Percentiles rank a stretch among this genome's conserved stretches.
Conservation (phyloP, 306 rosid species). For the Gynostemma pentaphyllum region DNA sequence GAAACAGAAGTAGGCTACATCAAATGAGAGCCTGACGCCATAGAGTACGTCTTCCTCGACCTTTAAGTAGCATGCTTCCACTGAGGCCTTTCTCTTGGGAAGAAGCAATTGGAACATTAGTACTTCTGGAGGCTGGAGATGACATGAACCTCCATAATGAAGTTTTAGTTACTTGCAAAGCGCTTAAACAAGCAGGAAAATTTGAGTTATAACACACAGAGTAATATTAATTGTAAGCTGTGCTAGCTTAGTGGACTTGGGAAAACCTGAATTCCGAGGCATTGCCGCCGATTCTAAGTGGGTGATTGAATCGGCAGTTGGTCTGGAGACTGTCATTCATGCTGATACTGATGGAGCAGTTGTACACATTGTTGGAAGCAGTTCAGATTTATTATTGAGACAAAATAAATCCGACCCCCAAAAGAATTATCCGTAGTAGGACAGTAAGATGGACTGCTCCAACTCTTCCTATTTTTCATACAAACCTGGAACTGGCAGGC, state of each 20-base stretch:
- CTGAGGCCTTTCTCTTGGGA: constrained; percentile 84
- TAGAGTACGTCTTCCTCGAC: constrained; percentile 72
- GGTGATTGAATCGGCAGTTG: constrained; percentile 61
- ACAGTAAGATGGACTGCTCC: constrained; percentile 51
- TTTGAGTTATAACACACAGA: constrained; percentile 61
- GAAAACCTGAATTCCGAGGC: constrained; percentile 69
- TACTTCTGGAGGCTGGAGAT: constrained; percentile 55
- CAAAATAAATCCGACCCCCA: constrained; percentile 39
- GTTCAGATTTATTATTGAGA: constrained; percentile 49
- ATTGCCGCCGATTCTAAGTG: constrained; percentile 57
- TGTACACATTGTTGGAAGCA: constrained; percentile 70
- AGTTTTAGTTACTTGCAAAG: constrained; percentile 59
- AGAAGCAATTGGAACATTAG: constrained; percentile 69
- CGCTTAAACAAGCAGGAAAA: constrained; percentile 69
- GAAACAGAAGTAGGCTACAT: constrained; percentile 77
- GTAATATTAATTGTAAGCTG: constrained; percentile 46
- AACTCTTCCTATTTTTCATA: constrained; percentile 69
- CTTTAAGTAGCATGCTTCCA: constrained; percentile 46
- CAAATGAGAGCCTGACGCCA: constrained; percentile 41
- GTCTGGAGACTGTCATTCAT: constrained; percentile 68
- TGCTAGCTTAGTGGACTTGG: constrained; percentile 46
- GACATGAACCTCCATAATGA: constrained; percentile 60
- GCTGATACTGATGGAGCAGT: constrained; percentile 44
- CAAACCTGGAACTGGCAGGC: constrained; percentile 49
- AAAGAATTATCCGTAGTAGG: constrained; percentile 30